phyloP scores from a whole-genome alignment of 805 yeast genomes.

The Wickerhamomyces sydowiorum region DNA sequence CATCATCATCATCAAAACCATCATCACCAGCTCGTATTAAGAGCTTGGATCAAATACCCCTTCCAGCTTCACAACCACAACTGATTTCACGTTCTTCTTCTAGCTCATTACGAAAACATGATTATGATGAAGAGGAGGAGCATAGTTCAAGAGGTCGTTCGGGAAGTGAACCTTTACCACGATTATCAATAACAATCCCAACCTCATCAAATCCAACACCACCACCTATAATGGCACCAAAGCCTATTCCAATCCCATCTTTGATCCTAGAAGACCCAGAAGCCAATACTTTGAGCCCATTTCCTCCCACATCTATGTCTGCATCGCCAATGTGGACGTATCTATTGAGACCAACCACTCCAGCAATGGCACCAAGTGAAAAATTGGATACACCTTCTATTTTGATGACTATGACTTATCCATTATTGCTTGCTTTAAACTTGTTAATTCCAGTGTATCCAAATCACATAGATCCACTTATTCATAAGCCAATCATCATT shows the following conservation, averaged over 20 bases:
- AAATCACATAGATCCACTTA: background rate
- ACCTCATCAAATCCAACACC: background rate
- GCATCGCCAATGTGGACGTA: too few species aligned
- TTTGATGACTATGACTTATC: slow-evolving; percentile 1
- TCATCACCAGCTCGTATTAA: background rate
- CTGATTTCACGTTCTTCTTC: background rate
- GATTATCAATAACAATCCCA: background rate
- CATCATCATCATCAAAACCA: background rate
- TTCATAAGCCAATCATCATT: background rate
- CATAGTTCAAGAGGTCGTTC: too few species aligned
- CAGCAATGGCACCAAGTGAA: background rate
- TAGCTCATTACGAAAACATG: too few species aligned
- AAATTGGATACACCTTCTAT: background rate
- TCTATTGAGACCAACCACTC: too few species aligned
- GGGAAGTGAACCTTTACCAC: background rate
- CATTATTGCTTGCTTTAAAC: slow-evolving; percentile 8
- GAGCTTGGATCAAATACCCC: background rate
- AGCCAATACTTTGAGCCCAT: background rate
- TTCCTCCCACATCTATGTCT: background rate
- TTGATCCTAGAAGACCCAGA: background rate
- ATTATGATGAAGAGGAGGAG: too few species aligned
- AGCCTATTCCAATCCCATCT: background rate
- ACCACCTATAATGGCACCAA: background rate
- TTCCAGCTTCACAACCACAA: background rate
- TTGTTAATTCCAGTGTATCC: slow-evolving; percentile 11